Base-by-base conservation (phyloP, 352 stramenopile genomes). In the Phytophthora ohioensis region DNA sequence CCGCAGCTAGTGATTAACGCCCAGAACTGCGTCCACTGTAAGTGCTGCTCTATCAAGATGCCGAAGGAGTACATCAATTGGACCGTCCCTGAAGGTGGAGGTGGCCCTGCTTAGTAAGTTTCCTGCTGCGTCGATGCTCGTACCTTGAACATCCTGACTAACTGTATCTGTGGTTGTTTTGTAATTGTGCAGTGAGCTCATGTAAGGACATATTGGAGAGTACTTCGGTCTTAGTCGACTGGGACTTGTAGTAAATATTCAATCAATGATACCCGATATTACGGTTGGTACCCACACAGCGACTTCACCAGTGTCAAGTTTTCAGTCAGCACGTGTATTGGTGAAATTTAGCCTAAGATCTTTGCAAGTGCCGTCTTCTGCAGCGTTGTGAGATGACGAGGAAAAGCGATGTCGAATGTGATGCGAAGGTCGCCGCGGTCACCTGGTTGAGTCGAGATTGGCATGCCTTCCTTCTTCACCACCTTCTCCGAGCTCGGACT, bases 1-100 rank as follows among this genome's bases (percentile, higher is more conserved):
- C 86, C 93, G 39, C 92, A 98, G 80, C 84, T 99, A 31, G 96
- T 99, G 51, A 99, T 99, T 76, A 99, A 99, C 79, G 97, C 97
- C 41, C 97, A 99, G 81, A 99, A 99, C 83, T 99, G 98, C 77
- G 93, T 99, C 46, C 98, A 99, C 85, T 99, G 98, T 88, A 99
- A 99, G 81, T 99, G 95, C 82, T 99, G 98, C 81, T 98, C 94
- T 41, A 99, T 99, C 83, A 99, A 99, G 83, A 99, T 98, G 96
- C 97, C 97, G 3, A 72, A 98, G 64, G 96, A 99, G 82, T 99
- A 99, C 82, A 99, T 99, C 81, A 89, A 99, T 48, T 99, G 98
- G 98, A 99, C 97, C 42, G 98, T 99, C 4, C 98, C 98, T 5
- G 97, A 99, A 87, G 97, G 97, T 47, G 97, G 92, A 60, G 98